phyloP scores from a whole-genome alignment of 75 land plant genomes.

The Chamaecyparis obtusa region DNA sequence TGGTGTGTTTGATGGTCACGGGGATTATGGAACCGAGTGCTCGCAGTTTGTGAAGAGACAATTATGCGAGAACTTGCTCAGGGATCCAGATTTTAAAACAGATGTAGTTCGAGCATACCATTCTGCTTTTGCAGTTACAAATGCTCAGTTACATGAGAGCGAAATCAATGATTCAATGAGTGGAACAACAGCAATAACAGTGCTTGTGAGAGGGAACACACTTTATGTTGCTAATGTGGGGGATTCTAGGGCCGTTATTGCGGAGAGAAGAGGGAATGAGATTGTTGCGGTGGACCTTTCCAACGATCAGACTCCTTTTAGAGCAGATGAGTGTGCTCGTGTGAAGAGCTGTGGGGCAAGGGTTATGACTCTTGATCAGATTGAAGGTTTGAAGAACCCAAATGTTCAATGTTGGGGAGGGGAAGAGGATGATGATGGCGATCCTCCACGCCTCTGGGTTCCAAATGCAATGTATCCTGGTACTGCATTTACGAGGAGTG shows the following conservation, averaged over 20 bases:
- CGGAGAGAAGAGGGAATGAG: slow-evolving; percentile 57
- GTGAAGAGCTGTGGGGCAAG: slow-evolving; percentile 90
- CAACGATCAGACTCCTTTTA: slow-evolving; percentile 89
- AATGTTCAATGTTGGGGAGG: slow-evolving; percentile 84
- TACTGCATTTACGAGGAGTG: slow-evolving; percentile 95
- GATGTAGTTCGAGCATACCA: slow-evolving; percentile 66
- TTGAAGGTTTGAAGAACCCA: slow-evolving; percentile 92
- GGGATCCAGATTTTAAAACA: slow-evolving; percentile 33
- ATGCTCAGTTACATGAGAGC: slow-evolving; percentile 59
- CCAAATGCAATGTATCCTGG: slow-evolving; percentile 97
- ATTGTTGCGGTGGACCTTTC: slow-evolving; percentile 84
- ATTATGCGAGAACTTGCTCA: slow-evolving; percentile 71
- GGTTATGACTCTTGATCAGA: slow-evolving; percentile 88
- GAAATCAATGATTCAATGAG: slow-evolving; percentile 79
- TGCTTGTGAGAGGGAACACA: slow-evolving; percentile 64
- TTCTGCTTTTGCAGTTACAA: slow-evolving; percentile 57
- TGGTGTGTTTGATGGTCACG: slow-evolving; percentile 91
- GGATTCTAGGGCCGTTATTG: slow-evolving; percentile 95
- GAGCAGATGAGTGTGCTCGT: slow-evolving; percentile 85
- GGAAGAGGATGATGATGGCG: slow-evolving; percentile 93
- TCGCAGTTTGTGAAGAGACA: slow-evolving; percentile 77
- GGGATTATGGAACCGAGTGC: slow-evolving; percentile 82
- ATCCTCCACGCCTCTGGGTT: slow-evolving; percentile 99
- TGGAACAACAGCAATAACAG: slow-evolving; percentile 81
- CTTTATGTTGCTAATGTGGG: slow-evolving; percentile 84